Evolutionary conservation across 371 early-diverging fungal species (phyloP), one percentile per base, ranked within the genome.

Genomic region (Circinella umbellata): DNA sequence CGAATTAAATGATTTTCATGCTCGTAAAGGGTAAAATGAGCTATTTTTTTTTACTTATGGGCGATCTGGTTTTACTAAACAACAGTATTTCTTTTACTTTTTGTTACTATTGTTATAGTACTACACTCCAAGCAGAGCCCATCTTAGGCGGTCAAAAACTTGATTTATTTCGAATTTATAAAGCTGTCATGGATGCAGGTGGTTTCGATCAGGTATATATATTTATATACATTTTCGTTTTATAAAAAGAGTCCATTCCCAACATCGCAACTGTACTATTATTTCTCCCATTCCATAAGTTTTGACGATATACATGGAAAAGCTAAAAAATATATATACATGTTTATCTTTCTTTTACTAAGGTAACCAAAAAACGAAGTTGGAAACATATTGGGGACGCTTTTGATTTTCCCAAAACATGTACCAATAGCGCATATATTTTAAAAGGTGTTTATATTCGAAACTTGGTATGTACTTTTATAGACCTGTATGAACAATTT

Each of bases 341-440:
- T 53, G 8, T 53, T 53, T 53, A 13, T 53, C 9, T 42, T 9
- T 42, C 42, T 9, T 9, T 42, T 3, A 42, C 42, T 3, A 42
- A 91, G 92, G 92, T 94, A 34, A 90, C 93, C 9, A 74, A 81
- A 39, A 91, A 91, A 53, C 88, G 92, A 54, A 87, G 91, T n/a
- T 94, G 95, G 95, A 91, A 90, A 73, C 86, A 90, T 72, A 86
- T 94, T 39, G 86, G 90, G 39, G 80, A 86, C 61, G 89, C 88
- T 1, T 93, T 94, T 76, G 85, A 93, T 66, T 90, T 94, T 63
- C 93, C 95, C 6, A 76, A 88, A 11, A 94, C 94, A 7, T 93
- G 95, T 77, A 94, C 94, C 20, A 94, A 93, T 74, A 89, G 90
- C 69, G 94, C 94, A 5, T 93, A 89, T 74, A 90, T 92, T 64